phyloP scores from a whole-genome alignment of 176 grass and related monocot genomes.

The Pontederia crassipes region DNA sequence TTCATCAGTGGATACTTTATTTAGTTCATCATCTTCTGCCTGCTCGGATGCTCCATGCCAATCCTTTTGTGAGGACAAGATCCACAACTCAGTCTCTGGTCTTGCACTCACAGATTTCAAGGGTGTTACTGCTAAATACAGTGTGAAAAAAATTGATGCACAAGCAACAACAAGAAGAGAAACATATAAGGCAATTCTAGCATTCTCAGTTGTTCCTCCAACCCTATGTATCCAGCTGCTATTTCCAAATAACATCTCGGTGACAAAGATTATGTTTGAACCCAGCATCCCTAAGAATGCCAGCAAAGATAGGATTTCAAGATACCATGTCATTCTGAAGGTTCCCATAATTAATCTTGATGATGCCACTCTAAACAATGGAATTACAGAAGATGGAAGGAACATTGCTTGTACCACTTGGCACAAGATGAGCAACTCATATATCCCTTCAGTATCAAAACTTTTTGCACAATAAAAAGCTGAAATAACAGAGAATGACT shows the following conservation, averaged over 20 bases:
- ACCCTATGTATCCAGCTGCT: constrained; percentile 72
- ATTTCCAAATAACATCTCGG: constrained; percentile 85
- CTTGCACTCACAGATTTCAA: constrained; percentile 71
- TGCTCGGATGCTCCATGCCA: constrained; percentile 14
- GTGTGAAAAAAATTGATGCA: constrained; percentile 50
- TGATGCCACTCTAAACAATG: constrained; percentile 80
- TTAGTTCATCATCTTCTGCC: constrained; percentile 34
- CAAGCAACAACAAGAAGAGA: constrained; percentile 49
- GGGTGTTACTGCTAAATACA: constrained; percentile 80
- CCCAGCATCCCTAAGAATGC: constrained; percentile 81
- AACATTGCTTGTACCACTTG: constrained; percentile 90
- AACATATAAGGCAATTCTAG: constrained; percentile 48
- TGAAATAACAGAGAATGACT: constrained; percentile 60
- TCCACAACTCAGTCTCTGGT: constrained; percentile 37
- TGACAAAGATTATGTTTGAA: constrained; percentile 74
- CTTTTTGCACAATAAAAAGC: constrained; percentile 55
- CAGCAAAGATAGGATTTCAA: constrained; percentile 70
- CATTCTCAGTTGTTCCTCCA: constrained; percentile 62
- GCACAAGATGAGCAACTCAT: constrained; percentile 77
- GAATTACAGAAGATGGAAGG: constrained; percentile 79
- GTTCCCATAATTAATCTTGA: constrained; percentile 81
- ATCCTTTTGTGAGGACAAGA: constrained; percentile 19
- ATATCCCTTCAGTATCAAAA: constrained; percentile 76
- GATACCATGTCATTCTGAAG: constrained; percentile 64
- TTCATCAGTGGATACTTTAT: constrained; percentile 38